These are phyloP conservation scores for Aspergillus texensis DNA, from an alignment of 2,329 filamentous ascomycete genomes.

Conservation along the genomic window DNA sequence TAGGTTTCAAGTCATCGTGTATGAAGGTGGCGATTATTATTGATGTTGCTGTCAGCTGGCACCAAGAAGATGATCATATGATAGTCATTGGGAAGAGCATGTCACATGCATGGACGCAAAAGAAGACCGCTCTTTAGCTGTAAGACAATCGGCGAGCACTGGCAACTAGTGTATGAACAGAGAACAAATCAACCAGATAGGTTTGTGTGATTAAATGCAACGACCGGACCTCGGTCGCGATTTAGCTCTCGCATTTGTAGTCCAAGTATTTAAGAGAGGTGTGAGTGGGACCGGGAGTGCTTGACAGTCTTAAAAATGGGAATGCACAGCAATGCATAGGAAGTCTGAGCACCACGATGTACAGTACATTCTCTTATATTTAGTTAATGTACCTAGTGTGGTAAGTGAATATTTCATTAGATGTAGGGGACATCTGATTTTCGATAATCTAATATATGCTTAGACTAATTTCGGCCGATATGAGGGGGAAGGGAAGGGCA, in stretches of 20 bases:
- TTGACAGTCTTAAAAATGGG: not conserved
- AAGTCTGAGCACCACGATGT: not conserved
- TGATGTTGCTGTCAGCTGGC: not conserved
- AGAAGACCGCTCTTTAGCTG: not conserved
- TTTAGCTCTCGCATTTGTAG: not conserved
- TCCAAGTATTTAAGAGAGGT: not conserved
- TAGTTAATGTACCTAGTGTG: not conserved
- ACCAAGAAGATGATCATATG: not conserved
- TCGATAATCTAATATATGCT: not conserved
- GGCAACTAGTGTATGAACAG: not conserved
- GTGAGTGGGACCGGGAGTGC: not conserved
- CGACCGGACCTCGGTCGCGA: not conserved
- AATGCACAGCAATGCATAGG: not conserved
- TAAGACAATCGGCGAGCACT: not conserved
- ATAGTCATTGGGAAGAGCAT: not conserved
- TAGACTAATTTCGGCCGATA: not conserved
- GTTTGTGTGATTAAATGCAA: not conserved
- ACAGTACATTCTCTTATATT: not conserved
- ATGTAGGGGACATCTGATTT: not conserved
- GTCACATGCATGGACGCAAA: not conserved
- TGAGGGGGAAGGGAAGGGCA: not conserved
- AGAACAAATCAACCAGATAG: not conserved
- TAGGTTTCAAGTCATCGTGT: not conserved
- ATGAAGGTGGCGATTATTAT: not conserved
- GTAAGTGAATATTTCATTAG: not conserved